Percentiles rank a stretch among this genome's conserved stretches.
These are phyloP conservation scores for Chlorociboria aeruginascens DNA, from an alignment of 495 filamentous ascomycete species.

Conservation along the genomic window DNA sequence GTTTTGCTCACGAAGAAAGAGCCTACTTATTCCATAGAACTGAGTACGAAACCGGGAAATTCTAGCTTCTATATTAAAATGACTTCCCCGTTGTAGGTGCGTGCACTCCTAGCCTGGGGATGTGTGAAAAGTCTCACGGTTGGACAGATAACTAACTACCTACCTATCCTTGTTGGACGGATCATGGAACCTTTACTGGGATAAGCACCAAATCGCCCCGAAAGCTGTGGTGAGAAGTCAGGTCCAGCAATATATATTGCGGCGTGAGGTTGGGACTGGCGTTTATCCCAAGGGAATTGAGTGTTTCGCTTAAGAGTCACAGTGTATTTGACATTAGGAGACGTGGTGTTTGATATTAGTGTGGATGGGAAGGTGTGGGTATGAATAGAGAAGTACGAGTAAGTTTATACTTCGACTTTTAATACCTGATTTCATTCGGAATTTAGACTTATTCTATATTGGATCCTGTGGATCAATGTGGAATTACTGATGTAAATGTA, in stretches of 20 bases:
- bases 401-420: no score
- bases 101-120: slow-evolving; percentile 59
- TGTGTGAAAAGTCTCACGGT: slow-evolving; percentile 58
- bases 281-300: slow-evolving; percentile 14
- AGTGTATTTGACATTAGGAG: slow-evolving; percentile 29
- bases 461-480: no score
- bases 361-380: slow-evolving; percentile 13
- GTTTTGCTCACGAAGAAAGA: slow-evolving; percentile 24
- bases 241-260: neutral
- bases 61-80: slow-evolving; percentile 40
- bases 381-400: slow-evolving; percentile 9
- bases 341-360: slow-evolving; percentile 45
- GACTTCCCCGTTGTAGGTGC: slow-evolving; percentile 53
- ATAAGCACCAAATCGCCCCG: slow-evolving; percentile 30
- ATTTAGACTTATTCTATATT: no score
- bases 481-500: no score
- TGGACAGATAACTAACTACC: no score
- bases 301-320: slow-evolving; percentile 10
- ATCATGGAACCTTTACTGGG: slow-evolving; percentile 58
- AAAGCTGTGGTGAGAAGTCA: neutral
- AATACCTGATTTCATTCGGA: no score
- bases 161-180: slow-evolving; percentile 52
- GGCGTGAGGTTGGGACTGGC: slow-evolving; percentile 14
- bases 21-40: slow-evolving; percentile 43
- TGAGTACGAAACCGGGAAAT: slow-evolving; percentile 53